Base-by-base conservation (phyloP, 148 eudicot species). In the Selenicereus undatus region DNA sequence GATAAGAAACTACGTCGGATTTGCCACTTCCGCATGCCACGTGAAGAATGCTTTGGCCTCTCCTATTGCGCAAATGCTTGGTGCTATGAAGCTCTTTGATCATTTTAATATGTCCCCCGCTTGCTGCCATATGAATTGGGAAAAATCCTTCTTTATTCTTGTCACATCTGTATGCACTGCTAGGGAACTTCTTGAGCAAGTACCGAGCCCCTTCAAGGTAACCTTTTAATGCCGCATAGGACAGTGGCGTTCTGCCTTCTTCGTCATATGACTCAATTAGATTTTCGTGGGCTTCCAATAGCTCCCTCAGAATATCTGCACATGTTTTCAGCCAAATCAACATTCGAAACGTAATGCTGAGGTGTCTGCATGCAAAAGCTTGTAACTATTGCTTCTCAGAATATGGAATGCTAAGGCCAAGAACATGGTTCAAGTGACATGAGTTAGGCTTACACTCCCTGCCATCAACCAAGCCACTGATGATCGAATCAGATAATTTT, bases 1-100 rank as follows among this genome's bases (percentile, higher is more conserved):
- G 36, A 56, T 83, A 64, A 9, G 45, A 62, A 17, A 78, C 81
- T 30, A 65, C 56, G 7, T 73, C 5, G 3, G 48, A 27, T 66
- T 78, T 73, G n/a, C 85, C 85, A 50, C 22, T 48, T 36, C n/a
- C 11, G 60, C 78, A 73, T 5, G 85, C 85, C 29, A 78, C 73
- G 16, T 83, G 85, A 65, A 83, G 81, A 10, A 83, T 78, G 73
- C 79, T 83, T 62, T 83, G 73, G 17, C 77, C 85, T 29, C 74
- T 72, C 18, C 68, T 21, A 43, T 78, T 83, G 20, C 73, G 54
- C 78, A 83, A 60, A 1, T 58, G 30, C 27, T 14, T 72, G n/a
- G 78, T 74, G 20, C 35, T 21, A 30, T 11, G 17, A 26, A 70
- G 73, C 73, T 30, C 22, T 48, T 66, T 68, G 36, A 82, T 36